Percentiles rank a stretch among this genome's conserved stretches.
Evolutionary conservation across 108 stramenopile genomes (phyloP).

Genomic region (Phaeodactylum tricornutum): DNA sequence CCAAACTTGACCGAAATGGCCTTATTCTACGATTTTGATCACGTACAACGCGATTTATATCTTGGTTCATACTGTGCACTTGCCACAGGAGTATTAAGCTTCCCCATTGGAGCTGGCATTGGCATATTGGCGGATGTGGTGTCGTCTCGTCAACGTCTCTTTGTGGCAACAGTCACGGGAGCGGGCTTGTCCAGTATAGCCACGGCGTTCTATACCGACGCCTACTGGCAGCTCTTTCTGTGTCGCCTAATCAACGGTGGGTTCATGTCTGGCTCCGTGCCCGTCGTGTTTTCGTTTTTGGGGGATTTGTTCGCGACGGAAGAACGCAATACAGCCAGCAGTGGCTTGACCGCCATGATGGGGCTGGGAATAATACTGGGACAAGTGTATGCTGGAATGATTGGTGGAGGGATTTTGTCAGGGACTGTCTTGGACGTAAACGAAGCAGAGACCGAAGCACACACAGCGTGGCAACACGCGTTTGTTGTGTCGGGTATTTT

Average conservation of each 20-base stretch:
- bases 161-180: slow-evolving; percentile 28
- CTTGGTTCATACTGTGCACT: slow-evolving; percentile 48
- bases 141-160: slow-evolving; percentile 35
- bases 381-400: slow-evolving; percentile 55
- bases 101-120: slow-evolving; percentile 47
- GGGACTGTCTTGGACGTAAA: no score
- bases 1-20: slow-evolving; percentile 67
- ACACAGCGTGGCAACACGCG: slow-evolving; percentile 45
- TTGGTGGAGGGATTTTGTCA: slow-evolving; percentile 21
- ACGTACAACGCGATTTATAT: slow-evolving; percentile 48
- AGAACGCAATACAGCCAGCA: slow-evolving; percentile 58
- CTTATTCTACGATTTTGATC: slow-evolving; percentile 19
- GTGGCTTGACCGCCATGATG: slow-evolving; percentile 67
- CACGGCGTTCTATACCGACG: slow-evolving; percentile 16
- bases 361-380: slow-evolving; percentile 54
- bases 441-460: no score
- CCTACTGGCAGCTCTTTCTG: slow-evolving; percentile 30
- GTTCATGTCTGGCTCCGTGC: slow-evolving; percentile 56
- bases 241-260: slow-evolving; percentile 42
- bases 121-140: slow-evolving; percentile 55
- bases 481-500: slow-evolving; percentile 35
- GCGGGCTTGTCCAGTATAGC: slow-evolving; percentile 28
- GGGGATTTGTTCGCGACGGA: slow-evolving; percentile 53
- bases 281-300: slow-evolving; percentile 57
- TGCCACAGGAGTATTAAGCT: slow-evolving; percentile 46